Evolutionary conservation across 2,329 filamentous ascomycete species (phyloP), one percentile per base, ranked within the genome.

Genomic region (Cryoendolithus antarcticus): DNA sequence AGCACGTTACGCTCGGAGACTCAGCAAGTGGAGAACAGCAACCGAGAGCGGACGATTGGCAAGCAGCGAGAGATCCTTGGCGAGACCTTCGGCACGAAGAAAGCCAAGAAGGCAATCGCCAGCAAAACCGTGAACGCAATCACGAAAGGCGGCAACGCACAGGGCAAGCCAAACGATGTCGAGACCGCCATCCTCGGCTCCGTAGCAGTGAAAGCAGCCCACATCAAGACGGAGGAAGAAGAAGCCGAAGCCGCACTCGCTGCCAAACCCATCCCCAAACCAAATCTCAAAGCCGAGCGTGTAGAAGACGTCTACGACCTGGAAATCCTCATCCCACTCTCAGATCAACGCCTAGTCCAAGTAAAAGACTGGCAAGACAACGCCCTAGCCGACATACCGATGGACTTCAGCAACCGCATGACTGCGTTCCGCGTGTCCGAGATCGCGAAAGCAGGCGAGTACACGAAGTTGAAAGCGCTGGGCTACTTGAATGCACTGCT

Each of bases 31-130:
- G 52, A 50, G 29, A 41, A 55, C 49, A 42, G 51, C 40, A 41
- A 60, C 48, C 33, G 34, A 9, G 44, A 46, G 11, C 46, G 48
- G 13, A 54, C 50, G 10, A 72, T 71, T 52, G 64, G 71, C 51
- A 73, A 80, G 24, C 72, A 74, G 54, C 75, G 74, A 49, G 79
- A 77, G 50, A 74, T 79, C 2, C 75, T 93, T 9, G 82, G 82
- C 31, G 72, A 82, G 51, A 77, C 80, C 27, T 93, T 93, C 53
- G 85, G 85, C 58, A 89, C 83, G 19, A 86, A 84, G 66, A 89
- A 88, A 62, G 81, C 84, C 13, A 82, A 79, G 68, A 89, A 88
- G 63, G 80, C 76, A 1, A 76, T 91, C 49, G 69, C 71, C 24
- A 73, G 78, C 40, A 69, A 74, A 46, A 76, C 77, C 2, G 71